Base-by-base conservation (phyloP, 352 stramenopile species). In the Phytophthora uliginosa region DNA sequence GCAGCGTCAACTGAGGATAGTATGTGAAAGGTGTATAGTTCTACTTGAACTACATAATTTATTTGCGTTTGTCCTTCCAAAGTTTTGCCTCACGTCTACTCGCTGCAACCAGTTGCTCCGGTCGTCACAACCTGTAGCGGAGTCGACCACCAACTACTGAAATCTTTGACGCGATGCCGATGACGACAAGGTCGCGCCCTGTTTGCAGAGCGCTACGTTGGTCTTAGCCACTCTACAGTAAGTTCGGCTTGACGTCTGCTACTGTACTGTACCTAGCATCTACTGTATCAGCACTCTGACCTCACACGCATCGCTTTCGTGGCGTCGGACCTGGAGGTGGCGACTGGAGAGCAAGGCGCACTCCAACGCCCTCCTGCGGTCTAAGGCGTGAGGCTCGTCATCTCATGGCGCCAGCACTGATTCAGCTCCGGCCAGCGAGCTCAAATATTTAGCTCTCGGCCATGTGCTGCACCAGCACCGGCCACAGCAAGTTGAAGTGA, bases 11-110 rank as follows among this genome's bases (percentile, higher is more conserved):
- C 55, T 56, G 59, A 77, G 54, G 3, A 2, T 17, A 69, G 51
- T 34, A 48, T 28, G 38, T 58, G 57, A 75, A 73, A 70, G 59
- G 56, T 59, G 64, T 45, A 45, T 73, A 53, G 69, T 51, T 70
- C 50, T 22, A 58, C 54, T 68, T 74, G 56, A 66, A 63, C 56
- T 36, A 76, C 48, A 69, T 73, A 76, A 79, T 76, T 78, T 78
- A 78, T 74, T 74, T 38, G 48, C 28, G 20, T 52, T 70, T 74
- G 48, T 65, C 54, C 24, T 76, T 75, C 66, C 57, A 72, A 72
- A 69, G n/a, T 69, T 47, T 53, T 15, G 24, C 18, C 36, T 60
- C 24, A 20, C 10, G 55, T 40, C 33, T 24, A 51, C 42, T 51
- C 42, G 42, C 42, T 22, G 36, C 65, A 62, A 54, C n/a, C 26